Evolutionary conservation across 306 rosid genomes (phyloP), one percentile per base, ranked within the genome.

Genomic region (Pueraria montana): DNA sequence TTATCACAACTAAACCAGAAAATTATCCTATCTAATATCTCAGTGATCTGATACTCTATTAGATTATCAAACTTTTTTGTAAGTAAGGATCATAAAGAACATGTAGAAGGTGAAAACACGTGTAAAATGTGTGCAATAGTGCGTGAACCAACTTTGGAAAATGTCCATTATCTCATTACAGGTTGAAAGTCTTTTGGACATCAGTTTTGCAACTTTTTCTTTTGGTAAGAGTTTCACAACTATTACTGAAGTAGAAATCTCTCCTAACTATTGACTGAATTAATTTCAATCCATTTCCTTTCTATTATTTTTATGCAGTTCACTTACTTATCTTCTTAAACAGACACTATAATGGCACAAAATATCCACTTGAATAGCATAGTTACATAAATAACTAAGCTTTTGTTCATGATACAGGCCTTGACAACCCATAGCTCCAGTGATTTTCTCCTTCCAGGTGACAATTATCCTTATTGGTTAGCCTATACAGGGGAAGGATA

Each of bases 401-500:
- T 30, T 16, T 2, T 68, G 17, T 62, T 24, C 17, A 3, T 40
- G 34, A 17, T 16, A 67, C 64, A 67, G 67, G 76, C 10, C 5
- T 52, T 56, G 55, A 16, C 5, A 4, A 9, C 32, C 24, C 30
- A 45, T 16, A 16, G n/a, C 13, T 30, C 30, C 38, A 8, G 23
- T 34, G 62, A 56, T 69, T 9, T 74, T 56, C 3, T 3, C 8
- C 49, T 80, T 13, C 83, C 83, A 3, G 62, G 71, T 9, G 63
- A 70, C 40, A 78, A 78, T 8, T 20, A 78, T 50, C 75, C 68
- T 11, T 5, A 1, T 27, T 62, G 68, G 68, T 27, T 62, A 27
- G 20, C 68, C 3, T 14, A 62, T 27, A 68, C 6, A 20, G 68
- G 45, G 0, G 9, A 52, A 52, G 77, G 69, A 53, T 0, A 14